phyloP scores from a whole-genome alignment of 352 stramenopile genomes.

The Pelagophyceae sp. region DNA sequence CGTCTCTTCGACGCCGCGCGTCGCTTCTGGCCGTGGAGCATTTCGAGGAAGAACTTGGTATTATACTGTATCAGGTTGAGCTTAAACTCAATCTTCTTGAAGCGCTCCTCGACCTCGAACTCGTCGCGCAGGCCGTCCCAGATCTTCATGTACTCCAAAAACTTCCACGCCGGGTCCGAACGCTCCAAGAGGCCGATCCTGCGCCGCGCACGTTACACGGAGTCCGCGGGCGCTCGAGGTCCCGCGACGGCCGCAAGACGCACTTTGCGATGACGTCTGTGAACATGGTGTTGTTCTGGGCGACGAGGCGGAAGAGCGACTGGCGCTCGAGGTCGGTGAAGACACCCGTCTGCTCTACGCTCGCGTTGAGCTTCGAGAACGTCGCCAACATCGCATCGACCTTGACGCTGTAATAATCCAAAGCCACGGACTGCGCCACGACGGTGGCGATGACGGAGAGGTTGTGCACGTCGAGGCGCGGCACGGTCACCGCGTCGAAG shows the following conservation, averaged over 20 bases:
- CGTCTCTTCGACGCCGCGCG: constrained; percentile 61
- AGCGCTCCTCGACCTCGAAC: constrained; percentile 84
- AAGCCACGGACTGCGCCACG: constrained; percentile 83
- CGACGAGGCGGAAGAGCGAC: constrained; percentile 70
- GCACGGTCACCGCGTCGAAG: constrained; percentile 28
- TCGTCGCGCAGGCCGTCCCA: constrained; percentile 64
- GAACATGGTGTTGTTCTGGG: constrained; percentile 88
- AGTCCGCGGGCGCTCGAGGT: too few species aligned
- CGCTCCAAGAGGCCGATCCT: constrained; percentile 87
- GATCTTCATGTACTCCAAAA: constrained; percentile 82
- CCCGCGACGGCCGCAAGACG: too few species aligned
- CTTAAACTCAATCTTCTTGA: constrained; percentile 94
- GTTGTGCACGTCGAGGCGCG: constrained; percentile 65
- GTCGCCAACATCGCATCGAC: constrained; percentile 85
- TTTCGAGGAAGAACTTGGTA: constrained; percentile 96
- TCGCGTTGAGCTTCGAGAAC: constrained; percentile 83
- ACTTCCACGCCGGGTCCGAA: constrained; percentile 86
- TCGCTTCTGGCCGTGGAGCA: constrained; percentile 90
- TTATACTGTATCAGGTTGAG: constrained; percentile 93
- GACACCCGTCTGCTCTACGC: constrained; percentile 45
- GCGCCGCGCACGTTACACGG: too few species aligned
- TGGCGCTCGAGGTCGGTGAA: constrained; percentile 49
- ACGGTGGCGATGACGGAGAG: constrained; percentile 85
- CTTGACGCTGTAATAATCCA: constrained; percentile 89
- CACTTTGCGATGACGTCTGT: constrained; percentile 92